Evolutionary conservation across 2,329 filamentous ascomycete species (phyloP).

Genomic region (Fusarium dlaminii): DNA sequence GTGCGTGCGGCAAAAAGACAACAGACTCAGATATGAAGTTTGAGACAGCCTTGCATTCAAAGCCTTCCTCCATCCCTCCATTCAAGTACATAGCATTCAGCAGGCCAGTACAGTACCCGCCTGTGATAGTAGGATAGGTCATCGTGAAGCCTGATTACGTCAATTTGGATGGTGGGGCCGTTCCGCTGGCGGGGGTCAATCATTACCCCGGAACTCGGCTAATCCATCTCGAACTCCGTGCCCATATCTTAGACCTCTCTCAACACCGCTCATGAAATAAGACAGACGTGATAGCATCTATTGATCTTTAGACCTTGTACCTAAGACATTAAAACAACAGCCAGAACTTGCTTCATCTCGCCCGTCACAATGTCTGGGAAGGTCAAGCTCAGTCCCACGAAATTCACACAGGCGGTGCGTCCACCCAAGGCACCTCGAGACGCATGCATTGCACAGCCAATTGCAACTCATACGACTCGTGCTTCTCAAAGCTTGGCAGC

Average conservation of each 20-base stretch:
- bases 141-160: not conserved
- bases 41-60: fast-evolving
- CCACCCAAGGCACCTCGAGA: not conserved
- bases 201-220: slow-evolving; percentile 10
- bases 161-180: slow-evolving; percentile 3
- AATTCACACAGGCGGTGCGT: slow-evolving; percentile 50
- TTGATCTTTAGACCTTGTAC: fast-evolving
- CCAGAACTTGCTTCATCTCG: no score
- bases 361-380: slow-evolving; percentile 45
- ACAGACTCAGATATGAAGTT: fast-evolving
- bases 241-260: not conserved
- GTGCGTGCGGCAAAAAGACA: fast-evolving
- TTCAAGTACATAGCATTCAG: fast-evolving
- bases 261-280: not conserved
- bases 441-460: not conserved
- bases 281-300: not conserved
- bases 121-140: fast-evolving
- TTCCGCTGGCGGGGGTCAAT: slow-evolving; percentile 1
- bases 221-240: slow-evolving; percentile 5
- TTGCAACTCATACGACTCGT: fast-evolving
- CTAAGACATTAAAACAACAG: fast-evolving
- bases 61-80: fast-evolving
- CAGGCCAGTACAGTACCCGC: no score
- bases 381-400: slow-evolving; percentile 47
- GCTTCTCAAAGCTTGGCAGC: fast-evolving